Evolutionary conservation across 352 stramenopile genomes (phyloP).

Genomic region (Peronospora tabacina): DNA sequence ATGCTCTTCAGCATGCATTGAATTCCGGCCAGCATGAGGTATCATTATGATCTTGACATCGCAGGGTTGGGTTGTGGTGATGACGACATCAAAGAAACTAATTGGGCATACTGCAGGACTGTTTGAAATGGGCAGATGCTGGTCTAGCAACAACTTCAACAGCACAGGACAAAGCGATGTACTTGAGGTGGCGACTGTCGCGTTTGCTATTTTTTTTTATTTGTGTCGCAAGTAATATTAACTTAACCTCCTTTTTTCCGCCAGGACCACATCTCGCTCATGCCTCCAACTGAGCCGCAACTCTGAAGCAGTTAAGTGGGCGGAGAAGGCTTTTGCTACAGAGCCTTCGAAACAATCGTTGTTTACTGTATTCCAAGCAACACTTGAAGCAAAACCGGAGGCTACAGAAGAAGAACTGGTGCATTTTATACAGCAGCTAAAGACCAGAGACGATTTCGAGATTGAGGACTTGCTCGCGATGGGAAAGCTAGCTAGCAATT

Average conservation of each 20-base stretch:
- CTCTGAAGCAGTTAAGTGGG: conserved; percentile 33
- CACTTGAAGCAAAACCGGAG: conserved; percentile 18
- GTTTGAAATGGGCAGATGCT: conserved; percentile 40
- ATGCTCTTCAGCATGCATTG: conserved; percentile 34
- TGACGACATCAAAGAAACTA: not conserved
- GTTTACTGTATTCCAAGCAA: conserved; percentile 44
- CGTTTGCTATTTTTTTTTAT: not conserved
- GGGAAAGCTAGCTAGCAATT: conserved; percentile 33
- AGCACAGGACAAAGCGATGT: conserved; percentile 34
- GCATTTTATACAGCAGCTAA: conserved; percentile 32
- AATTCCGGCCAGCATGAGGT: conserved; percentile 41
- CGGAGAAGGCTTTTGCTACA: conserved; percentile 36
- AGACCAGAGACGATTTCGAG: conserved; percentile 53
- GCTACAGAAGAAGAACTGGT: conserved; percentile 11
- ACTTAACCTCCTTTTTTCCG: not conserved
- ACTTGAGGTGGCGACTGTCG: conserved; percentile 37
- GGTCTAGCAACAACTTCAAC: conserved; percentile 20
- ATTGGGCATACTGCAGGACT: conserved; percentile 26
- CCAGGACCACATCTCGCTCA: conserved; percentile 32
- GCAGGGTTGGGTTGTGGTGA: not conserved
- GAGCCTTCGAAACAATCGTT: conserved; percentile 58
- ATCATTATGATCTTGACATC: not conserved
- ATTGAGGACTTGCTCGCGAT: conserved; percentile 50
- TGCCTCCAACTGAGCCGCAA: conserved; percentile 31
- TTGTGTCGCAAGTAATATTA: not conserved